These are phyloP conservation scores for Saccharomycopsis sp. DNA, from an alignment of 805 yeast species.

Conservation along the genomic window DNA sequence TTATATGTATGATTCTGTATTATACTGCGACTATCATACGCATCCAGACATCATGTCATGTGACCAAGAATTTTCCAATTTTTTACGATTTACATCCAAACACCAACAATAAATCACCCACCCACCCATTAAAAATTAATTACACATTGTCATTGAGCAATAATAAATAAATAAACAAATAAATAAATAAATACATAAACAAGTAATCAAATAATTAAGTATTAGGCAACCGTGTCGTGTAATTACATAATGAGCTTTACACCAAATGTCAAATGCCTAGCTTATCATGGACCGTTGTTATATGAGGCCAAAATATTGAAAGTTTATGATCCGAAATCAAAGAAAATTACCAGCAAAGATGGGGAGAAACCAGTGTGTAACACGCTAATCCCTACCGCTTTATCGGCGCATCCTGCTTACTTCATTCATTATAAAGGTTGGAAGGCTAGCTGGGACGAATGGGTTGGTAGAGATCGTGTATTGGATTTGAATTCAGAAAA, in stretches of 20 bases:
- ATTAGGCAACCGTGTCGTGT: neutral
- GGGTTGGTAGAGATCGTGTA: conserved; percentile 72
- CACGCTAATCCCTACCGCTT: conserved; percentile 8
- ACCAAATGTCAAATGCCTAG: conserved; percentile 45
- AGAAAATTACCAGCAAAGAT: conserved; percentile 35
- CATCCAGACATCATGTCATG: neutral
- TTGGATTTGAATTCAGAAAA: conserved; percentile 66
- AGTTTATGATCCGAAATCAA: conserved; percentile 48
- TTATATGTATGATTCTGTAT: neutral
- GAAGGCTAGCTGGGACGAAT: conserved; percentile 95
- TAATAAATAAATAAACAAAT: neutral
- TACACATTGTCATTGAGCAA: neutral
- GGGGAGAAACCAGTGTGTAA: conserved; percentile 29
- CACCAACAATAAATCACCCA: neutral
- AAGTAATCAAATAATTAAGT: neutral
- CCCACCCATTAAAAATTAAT: neutral
- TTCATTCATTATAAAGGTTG: conserved; percentile 90
- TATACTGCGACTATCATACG: neutral
- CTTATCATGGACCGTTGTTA: conserved; percentile 84
- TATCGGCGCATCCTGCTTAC: conserved; percentile 34
- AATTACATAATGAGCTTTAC: conserved; percentile 6
- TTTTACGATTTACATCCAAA: neutral
- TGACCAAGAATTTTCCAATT: neutral
- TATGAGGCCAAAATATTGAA: conserved; percentile 81
- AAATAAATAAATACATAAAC: neutral